Evolutionary conservation across 305 asterid genomes (phyloP).

Genomic region (Salvia sclarea): DNA sequence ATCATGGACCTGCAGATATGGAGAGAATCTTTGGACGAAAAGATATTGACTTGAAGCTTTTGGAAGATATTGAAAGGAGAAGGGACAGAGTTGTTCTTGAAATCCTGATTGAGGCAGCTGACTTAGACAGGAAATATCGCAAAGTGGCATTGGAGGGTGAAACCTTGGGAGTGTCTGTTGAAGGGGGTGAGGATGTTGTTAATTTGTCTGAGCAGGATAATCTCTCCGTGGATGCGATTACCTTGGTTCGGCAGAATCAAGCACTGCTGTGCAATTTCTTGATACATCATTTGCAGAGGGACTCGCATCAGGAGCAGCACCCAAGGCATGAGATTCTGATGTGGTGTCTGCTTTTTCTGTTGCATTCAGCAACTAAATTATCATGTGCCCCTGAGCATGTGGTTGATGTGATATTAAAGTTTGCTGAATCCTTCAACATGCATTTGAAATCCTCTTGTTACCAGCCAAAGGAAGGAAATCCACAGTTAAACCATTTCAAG

Average conservation of each 20-base stretch:
- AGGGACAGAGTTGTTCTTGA: conserved; percentile 94
- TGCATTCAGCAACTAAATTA: conserved; percentile 87
- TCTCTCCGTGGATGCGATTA: conserved; percentile 80
- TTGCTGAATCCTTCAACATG: conserved; percentile 64
- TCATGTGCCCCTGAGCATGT: conserved; percentile 70
- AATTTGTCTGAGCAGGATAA: conserved; percentile 57
- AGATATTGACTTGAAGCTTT: conserved; percentile 59
- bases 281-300: conserved; percentile 60
- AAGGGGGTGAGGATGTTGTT: conserved; percentile 55
- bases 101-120: conserved; percentile 91
- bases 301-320: conserved; percentile 53
- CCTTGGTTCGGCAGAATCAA: conserved; percentile 91
- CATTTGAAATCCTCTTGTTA: conserved; percentile 53
- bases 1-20: conserved; percentile 51
- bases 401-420: conserved; percentile 77
- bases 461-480: conserved; percentile 62
- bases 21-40: conserved; percentile 45
- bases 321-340: conserved; percentile 83
- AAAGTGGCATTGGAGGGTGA: conserved; percentile 44
- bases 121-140: conserved; percentile 64
- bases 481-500: conserved; percentile 53
- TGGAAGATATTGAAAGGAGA: conserved; percentile 82
- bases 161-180: conserved; percentile 42
- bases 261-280: conserved; percentile 71
- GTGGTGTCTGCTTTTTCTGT: conserved; percentile 87